A percentile compares a stretch with the other conserved stretches of the same genome.
Evolutionary conservation across 1,139 yeast genomes (phyloP).

Genomic region (Magnusiomyces tetraspermus): DNA sequence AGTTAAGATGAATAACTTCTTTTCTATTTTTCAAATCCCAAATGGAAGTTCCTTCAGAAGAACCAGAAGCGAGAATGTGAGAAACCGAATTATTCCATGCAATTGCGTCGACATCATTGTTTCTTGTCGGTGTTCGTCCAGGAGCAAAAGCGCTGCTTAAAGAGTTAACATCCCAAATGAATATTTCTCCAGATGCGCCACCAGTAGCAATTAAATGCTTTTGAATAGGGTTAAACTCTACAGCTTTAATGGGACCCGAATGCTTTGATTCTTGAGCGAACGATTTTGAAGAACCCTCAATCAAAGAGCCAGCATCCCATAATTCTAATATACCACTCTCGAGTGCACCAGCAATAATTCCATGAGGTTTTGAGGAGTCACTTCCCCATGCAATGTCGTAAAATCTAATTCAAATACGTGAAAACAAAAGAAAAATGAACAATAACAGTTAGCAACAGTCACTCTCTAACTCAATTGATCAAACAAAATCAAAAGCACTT

Average conservation of each 20-base stretch:
- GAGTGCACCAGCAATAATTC: constrained; percentile 78
- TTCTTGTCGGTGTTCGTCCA: constrained; percentile 65
- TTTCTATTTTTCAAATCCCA: constrained; percentile 88
- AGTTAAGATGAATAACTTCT: constrained; percentile 75
- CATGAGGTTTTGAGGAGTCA: constrained; percentile 43
- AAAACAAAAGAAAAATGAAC: no score
- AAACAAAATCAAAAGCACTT: no score
- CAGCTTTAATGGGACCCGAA: constrained; percentile 58
- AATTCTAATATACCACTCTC: constrained; percentile 75
- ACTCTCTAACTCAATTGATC: no score
- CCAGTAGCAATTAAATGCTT: constrained; percentile 72
- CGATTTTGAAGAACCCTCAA: constrained; percentile 18
- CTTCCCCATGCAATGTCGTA: constrained; percentile 82
- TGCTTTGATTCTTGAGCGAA: constrained; percentile 44
- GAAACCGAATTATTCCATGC: constrained; percentile 84
- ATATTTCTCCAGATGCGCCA: constrained; percentile 78
- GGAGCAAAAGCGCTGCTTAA: constrained; percentile 56
- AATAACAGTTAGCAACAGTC: no score
- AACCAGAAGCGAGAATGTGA: constrained; percentile 87
- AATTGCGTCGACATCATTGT: constrained; percentile 71
- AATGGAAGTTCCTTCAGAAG: constrained; percentile 75
- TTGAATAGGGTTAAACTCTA: constrained; percentile 72
- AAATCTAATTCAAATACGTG: no score
- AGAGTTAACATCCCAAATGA: constrained; percentile 74
- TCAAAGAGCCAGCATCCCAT: constrained; percentile 48